A percentile compares a stretch with the other conserved stretches of the same genome.
phyloP scores from a whole-genome alignment of 116 monocot species.

The Posidonia oceanica region DNA sequence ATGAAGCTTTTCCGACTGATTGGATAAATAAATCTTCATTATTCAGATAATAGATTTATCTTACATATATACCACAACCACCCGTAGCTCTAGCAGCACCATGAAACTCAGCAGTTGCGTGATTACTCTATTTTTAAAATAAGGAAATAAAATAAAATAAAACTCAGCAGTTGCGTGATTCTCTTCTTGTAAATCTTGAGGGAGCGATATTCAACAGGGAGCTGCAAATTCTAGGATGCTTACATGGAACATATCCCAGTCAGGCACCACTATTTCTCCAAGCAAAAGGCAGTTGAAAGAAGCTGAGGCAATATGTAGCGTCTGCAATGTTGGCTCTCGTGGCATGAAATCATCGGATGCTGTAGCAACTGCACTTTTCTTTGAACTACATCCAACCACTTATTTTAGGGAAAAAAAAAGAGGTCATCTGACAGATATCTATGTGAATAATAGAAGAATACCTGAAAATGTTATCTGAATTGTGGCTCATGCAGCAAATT shows the following conservation, averaged over 20 bases:
- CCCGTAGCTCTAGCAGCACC: conserved; percentile 27
- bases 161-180: background rate
- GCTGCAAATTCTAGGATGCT: background rate
- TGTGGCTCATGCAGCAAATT: conserved; percentile 39
- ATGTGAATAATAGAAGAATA: conserved; percentile 4
- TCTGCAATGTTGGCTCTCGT: conserved; percentile 37
- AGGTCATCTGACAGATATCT: background rate
- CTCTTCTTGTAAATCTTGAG: background rate
- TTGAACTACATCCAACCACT: conserved; percentile 23
- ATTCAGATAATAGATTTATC: conserved; percentile 3
- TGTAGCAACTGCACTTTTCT: conserved; percentile 33
- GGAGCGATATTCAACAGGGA: background rate
- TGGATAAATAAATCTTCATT: background rate
- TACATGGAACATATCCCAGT: conserved; percentile 59
- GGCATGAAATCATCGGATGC: conserved; percentile 70
- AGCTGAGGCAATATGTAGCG: conserved; percentile 47
- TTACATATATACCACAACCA: conserved; percentile 30
- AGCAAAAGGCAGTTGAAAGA: conserved; percentile 48
- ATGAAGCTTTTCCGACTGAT: background rate
- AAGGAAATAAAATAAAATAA: background rate
- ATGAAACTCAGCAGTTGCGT: conserved; percentile 30
- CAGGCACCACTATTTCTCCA: conserved; percentile 47
- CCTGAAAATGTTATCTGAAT: conserved; percentile 27
- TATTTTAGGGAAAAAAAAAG: background rate
- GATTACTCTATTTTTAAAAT: conserved; percentile 8